Conservation (phyloP, 805 yeast species). For the Barnettozyma wickerhamii region DNA sequence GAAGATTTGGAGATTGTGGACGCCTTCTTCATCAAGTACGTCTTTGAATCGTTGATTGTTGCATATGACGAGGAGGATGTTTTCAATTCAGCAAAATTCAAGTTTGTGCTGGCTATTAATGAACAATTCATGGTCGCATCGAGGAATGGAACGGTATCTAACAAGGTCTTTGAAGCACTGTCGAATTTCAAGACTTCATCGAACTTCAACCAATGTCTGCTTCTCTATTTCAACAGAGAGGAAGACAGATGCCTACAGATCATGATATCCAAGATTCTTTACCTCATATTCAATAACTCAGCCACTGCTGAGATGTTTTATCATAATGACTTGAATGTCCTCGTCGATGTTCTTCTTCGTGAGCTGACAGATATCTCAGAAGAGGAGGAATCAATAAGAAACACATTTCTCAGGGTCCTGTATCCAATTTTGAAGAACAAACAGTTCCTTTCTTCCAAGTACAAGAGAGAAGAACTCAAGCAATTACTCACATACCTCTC, state of each 20-base stretch:
- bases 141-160: slow-evolving; percentile 28
- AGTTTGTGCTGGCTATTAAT: slow-evolving; percentile 67
- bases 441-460: slow-evolving; percentile 50
- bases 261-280: slow-evolving; percentile 73
- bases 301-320: slow-evolving; percentile 65
- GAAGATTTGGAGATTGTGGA: slow-evolving; percentile 40
- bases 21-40: slow-evolving; percentile 40
- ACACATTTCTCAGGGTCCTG: slow-evolving; percentile 70
- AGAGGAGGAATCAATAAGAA: slow-evolving; percentile 53
- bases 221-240: slow-evolving; percentile 75
- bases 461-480: slow-evolving; percentile 52
- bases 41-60: slow-evolving; percentile 43
- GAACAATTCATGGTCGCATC: slow-evolving; percentile 79
- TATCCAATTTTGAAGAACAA: slow-evolving; percentile 67
- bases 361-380: slow-evolving; percentile 69
- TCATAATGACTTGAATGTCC: slow-evolving; percentile 77
- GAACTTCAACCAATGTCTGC: slow-evolving; percentile 62
- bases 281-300: slow-evolving; percentile 61
- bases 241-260: slow-evolving; percentile 68
- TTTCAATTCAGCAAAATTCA: slow-evolving; percentile 63
- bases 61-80: slow-evolving; percentile 49
- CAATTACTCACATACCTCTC: slow-evolving; percentile 48
- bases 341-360: slow-evolving; percentile 77
- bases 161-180: slow-evolving; percentile 55
- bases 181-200: slow-evolving; percentile 31